These are phyloP conservation scores for Sesbania bispinosa DNA, from an alignment of 306 rosid species.

Conservation along the genomic window DNA sequence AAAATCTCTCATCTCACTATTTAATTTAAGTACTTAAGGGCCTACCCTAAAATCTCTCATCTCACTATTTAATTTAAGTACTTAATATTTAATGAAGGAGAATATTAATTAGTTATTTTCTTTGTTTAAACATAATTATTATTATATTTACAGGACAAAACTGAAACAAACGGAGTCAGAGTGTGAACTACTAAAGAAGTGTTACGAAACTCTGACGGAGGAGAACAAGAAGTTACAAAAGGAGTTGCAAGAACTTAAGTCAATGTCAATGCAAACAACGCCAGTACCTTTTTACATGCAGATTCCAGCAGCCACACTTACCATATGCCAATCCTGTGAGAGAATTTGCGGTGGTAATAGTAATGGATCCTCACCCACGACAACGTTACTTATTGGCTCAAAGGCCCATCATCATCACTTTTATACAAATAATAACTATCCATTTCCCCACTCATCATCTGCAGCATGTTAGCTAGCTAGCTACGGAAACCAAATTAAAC, in stretches of 20 bases:
- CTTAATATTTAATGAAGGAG: too few species aligned
- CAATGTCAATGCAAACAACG: conserved; percentile 32
- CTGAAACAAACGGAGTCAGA: conserved; percentile 86
- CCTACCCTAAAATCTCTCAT: too few species aligned
- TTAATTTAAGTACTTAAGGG: too few species aligned
- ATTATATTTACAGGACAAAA: conserved; percentile 52
- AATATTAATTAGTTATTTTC: not conserved
- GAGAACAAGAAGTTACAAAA: conserved; percentile 68
- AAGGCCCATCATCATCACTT: conserved; percentile 42
- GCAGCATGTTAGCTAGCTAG: conserved; percentile 24
- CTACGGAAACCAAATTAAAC: too few species aligned
- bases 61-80: too few species aligned
- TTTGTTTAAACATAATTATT: not conserved
- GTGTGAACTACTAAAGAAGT: conserved; percentile 62
- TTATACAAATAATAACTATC: conserved; percentile 21
- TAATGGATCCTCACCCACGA: conserved; percentile 24
- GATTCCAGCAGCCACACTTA: conserved; percentile 69
- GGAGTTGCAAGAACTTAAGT: conserved; percentile 68
- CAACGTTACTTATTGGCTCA: conserved; percentile 26
- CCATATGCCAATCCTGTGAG: conserved; percentile 77
- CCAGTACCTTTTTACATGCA: conserved; percentile 54
- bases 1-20: too few species aligned
- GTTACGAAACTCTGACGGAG: conserved; percentile 62
- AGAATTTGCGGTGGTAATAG: conserved; percentile 34
- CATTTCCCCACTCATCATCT: conserved; percentile 52